Evolutionary conservation across 2,329 filamentous ascomycete genomes (phyloP).

Genomic region (Sarocladiaceae sp.): DNA sequence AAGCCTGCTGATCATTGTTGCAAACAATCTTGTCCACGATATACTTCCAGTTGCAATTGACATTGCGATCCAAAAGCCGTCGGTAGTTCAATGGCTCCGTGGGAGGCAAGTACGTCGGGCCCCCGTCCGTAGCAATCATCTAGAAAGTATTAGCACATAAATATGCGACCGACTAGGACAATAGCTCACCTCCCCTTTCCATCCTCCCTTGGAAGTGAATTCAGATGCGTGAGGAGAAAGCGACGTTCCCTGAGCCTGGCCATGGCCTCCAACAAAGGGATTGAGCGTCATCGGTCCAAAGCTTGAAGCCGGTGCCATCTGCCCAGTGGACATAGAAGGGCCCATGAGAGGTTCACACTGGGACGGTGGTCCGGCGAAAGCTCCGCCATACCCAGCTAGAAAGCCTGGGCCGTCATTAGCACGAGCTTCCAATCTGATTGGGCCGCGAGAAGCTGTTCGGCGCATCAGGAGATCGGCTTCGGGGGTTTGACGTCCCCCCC

Average conservation of each 20-base stretch:
- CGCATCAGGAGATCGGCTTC: conserved; percentile 44
- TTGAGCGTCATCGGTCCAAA: conserved; percentile 32
- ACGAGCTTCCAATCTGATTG: conserved; percentile 36
- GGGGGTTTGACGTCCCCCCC: conserved; percentile 39
- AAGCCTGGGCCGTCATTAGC: not conserved
- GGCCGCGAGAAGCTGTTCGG: conserved; percentile 35
- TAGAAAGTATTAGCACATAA: conserved; percentile 20
- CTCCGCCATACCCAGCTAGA: not conserved
- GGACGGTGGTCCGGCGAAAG: conserved; percentile 17
- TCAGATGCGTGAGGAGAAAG: conserved; percentile 69
- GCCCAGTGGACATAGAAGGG: conserved; percentile 25
- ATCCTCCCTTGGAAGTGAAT: conserved; percentile 54
- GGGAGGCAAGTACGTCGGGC: conserved; percentile 74
- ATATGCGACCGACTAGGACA: not conserved
- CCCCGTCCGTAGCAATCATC: conserved; percentile 42
- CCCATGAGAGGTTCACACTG: conserved; percentile 30
- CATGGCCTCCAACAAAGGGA: conserved; percentile 44
- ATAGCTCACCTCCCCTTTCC: conserved; percentile 48
- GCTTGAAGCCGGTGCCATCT: conserved; percentile 27
- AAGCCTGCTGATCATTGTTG: conserved; percentile 98
- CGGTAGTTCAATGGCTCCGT: conserved; percentile 95
- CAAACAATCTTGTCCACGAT: conserved; percentile 99
- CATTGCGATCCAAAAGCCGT: conserved; percentile 86
- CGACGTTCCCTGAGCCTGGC: conserved; percentile 54
- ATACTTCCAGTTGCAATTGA: conserved; percentile 98